Percentiles rank a stretch among this genome's conserved stretches.
Conservation (phyloP, 2,329 filamentous ascomycete species). For the Sphaceloma murrayae region DNA sequence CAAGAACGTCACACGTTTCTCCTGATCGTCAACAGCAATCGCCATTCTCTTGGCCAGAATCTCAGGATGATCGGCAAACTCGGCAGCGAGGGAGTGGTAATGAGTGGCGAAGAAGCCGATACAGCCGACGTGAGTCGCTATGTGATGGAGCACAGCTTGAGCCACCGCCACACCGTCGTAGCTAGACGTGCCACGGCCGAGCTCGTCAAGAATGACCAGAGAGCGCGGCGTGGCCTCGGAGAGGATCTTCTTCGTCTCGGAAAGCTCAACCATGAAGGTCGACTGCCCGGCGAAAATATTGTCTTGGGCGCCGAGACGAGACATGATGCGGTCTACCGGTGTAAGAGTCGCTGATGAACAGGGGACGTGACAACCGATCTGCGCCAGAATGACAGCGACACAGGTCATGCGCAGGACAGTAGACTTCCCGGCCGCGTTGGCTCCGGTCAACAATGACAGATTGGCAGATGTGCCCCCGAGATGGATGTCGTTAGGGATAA, state of each 20-base stretch:
- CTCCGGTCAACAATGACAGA: conserved; percentile 85
- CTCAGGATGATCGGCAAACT: conserved; percentile 84
- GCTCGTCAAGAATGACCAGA: conserved; percentile 91
- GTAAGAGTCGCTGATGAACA: conserved; percentile 74
- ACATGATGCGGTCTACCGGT: conserved; percentile 96
- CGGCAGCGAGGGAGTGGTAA: conserved; percentile 85
- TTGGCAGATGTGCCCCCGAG: conserved; percentile 74
- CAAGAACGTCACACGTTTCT: conserved; percentile 85
- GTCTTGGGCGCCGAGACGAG: conserved; percentile 90
- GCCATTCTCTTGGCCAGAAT: conserved; percentile 82
- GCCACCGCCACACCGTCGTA: conserved; percentile 96
- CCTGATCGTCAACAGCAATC: conserved; percentile 79
- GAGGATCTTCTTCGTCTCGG: conserved; percentile 96
- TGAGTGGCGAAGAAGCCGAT: conserved; percentile 96
- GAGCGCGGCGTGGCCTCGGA: conserved; percentile 88
- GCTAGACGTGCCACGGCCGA: conserved; percentile 86
- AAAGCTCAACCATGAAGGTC: conserved; percentile 95
- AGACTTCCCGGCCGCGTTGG: conserved; percentile 95
- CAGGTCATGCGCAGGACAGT: conserved; percentile 96
- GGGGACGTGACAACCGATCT: conserved; percentile 88
- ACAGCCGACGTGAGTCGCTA: conserved; percentile 86
- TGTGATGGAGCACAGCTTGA: conserved; percentile 92
- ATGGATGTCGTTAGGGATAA: conserved; percentile 89
- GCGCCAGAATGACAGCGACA: conserved; percentile 92
- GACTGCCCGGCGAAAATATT: conserved; percentile 98